Evolutionary conservation across 805 yeast genomes (phyloP).

Genomic region (Myxozyma neglecta): DNA sequence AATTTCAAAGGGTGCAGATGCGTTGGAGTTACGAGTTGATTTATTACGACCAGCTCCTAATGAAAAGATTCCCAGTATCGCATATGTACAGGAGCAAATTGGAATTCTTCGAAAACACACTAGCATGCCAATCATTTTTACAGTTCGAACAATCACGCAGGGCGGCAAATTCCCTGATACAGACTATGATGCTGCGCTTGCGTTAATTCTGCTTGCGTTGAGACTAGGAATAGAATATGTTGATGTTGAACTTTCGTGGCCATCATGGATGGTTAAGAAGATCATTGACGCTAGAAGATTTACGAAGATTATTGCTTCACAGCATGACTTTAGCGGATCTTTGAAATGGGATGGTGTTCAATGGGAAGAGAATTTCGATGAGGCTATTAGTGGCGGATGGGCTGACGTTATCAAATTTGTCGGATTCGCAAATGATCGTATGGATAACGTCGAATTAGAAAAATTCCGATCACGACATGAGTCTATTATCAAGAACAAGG

Average conservation of each 20-base stretch:
- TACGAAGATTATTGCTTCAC: constrained; percentile 78
- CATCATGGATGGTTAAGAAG: constrained; percentile 54
- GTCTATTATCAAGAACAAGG: constrained; percentile 23
- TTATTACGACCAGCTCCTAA: constrained; percentile 44
- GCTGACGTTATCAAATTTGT: constrained; percentile 81
- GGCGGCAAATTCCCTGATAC: constrained; percentile 79
- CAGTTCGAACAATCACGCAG: constrained; percentile 73
- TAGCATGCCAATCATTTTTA: constrained; percentile 73
- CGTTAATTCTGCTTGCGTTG: constrained; percentile 61
- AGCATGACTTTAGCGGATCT: constrained; percentile 68
- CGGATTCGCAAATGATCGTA: constrained; percentile 64
- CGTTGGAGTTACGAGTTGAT: constrained; percentile 83
- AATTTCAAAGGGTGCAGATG: constrained; percentile 68
- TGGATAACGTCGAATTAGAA: constrained; percentile 73
- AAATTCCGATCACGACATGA: constrained; percentile 58
- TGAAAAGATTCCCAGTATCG: constrained; percentile 33
- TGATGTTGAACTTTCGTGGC: constrained; percentile 74
- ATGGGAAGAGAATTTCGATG: constrained; percentile 72
- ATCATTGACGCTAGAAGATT: constrained; percentile 55
- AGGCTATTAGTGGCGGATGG: constrained; percentile 50
- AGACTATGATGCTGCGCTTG: constrained; percentile 49
- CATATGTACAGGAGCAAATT: constrained; percentile 70
- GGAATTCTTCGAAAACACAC: constrained; percentile 65
- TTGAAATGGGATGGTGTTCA: constrained; percentile 66
- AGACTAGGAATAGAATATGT: constrained; percentile 77